A percentile compares a stretch with the other conserved stretches of the same genome.
These are phyloP conservation scores for Solanum dulcamara DNA, from an alignment of 257 asterid genomes.

Conservation along the genomic window DNA sequence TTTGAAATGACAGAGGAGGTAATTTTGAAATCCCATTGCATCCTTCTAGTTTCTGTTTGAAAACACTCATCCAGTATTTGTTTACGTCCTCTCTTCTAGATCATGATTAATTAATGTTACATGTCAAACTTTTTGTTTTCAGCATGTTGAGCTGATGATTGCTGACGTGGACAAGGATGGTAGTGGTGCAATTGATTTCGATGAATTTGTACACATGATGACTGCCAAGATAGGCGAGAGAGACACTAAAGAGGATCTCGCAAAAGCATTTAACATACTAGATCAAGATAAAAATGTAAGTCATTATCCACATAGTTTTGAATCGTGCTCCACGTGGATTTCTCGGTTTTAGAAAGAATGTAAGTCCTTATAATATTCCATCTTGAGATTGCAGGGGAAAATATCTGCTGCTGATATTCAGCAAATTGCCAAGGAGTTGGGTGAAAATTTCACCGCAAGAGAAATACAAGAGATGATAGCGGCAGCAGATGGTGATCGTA, in stretches of 20 bases:
- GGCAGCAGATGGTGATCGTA: conserved; percentile 95
- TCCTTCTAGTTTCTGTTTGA: neutral
- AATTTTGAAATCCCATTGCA: neutral
- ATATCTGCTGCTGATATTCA: conserved; percentile 82
- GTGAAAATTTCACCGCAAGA: conserved; percentile 54
- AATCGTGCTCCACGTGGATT: neutral
- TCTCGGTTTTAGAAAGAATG: neutral
- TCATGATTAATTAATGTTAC: neutral
- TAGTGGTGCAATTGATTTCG: conserved; percentile 92
- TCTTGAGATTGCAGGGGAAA: conserved; percentile 47
- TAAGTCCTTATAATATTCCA: neutral
- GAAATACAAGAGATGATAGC: conserved; percentile 90
- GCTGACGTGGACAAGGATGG: conserved; percentile 95
- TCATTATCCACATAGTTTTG: neutral
- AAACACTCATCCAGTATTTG: neutral
- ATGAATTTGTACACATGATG: conserved; percentile 87
- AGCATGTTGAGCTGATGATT: conserved; percentile 83
- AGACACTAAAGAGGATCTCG: conserved; percentile 79
- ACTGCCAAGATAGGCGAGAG: conserved; percentile 93
- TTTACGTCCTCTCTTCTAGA: neutral
- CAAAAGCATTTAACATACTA: conserved; percentile 74
- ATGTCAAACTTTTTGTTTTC: neutral
- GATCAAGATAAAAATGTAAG: conserved; percentile 84
- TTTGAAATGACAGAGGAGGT: conserved; percentile 96
- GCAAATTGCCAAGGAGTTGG: conserved; percentile 72